A percentile compares a stretch with the other conserved stretches of the same genome.
These are phyloP conservation scores for Echeveria elegans DNA, from an alignment of 164 flowering plant genomes.

Conservation along the genomic window DNA sequence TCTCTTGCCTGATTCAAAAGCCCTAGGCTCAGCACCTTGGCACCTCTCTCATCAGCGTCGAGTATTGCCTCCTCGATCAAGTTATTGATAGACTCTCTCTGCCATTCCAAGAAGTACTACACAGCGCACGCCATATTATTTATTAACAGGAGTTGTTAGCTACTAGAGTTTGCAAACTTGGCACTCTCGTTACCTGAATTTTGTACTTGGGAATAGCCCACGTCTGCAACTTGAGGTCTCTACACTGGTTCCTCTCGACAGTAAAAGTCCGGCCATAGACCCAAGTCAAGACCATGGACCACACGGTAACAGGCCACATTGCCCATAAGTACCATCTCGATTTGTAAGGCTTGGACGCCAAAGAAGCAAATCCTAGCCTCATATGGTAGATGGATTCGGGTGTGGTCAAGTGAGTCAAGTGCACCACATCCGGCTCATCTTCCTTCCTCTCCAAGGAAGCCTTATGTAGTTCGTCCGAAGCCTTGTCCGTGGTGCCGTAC, in stretches of 20 bases:
- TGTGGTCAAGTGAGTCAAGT: slow-evolving; percentile 46
- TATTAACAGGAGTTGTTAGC: neutral
- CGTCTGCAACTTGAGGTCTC: slow-evolving; percentile 35
- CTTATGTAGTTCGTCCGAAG: slow-evolving; percentile 30
- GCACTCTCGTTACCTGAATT: slow-evolving; percentile 32
- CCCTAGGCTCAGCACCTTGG: slow-evolving; percentile 54
- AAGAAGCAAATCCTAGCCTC: slow-evolving; percentile 31
- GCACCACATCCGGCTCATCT: slow-evolving; percentile 37
- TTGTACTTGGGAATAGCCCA: slow-evolving; percentile 55
- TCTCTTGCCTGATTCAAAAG: slow-evolving; percentile 60
- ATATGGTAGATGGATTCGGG: slow-evolving; percentile 44
- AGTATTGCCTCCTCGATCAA: slow-evolving; percentile 61
- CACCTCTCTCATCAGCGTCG: slow-evolving; percentile 48
- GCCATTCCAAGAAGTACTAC: slow-evolving; percentile 36
- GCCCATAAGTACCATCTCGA: slow-evolving; percentile 47
- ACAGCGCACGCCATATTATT: neutral
- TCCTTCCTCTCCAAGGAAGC: slow-evolving; percentile 19
- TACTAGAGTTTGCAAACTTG: neutral
- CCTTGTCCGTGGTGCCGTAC: slow-evolving; percentile 44
- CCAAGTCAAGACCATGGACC: slow-evolving; percentile 38
- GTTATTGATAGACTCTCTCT: slow-evolving; percentile 31
- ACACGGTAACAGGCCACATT: slow-evolving; percentile 44
- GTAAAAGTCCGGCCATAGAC: slow-evolving; percentile 35
- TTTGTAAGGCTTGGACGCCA: slow-evolving; percentile 37
- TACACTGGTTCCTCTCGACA: slow-evolving; percentile 37